Conservation (phyloP, 805 yeast species). For the Alloascoidea hylecoeti region DNA sequence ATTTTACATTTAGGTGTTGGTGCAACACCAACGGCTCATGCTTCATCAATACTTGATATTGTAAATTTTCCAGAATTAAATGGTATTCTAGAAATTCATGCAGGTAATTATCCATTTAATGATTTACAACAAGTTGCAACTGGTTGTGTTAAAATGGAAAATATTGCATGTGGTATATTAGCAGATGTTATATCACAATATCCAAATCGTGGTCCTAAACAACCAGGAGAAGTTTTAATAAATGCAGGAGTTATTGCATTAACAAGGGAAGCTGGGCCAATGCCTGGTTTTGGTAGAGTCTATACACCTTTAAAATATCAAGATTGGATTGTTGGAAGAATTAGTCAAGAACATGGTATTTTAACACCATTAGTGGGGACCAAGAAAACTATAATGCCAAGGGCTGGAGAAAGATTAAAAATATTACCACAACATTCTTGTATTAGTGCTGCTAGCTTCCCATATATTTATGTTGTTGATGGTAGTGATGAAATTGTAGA, state of each 20-base stretch:
- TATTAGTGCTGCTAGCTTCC: conserved; percentile 49
- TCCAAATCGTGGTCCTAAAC: conserved; percentile 33
- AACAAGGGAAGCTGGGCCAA: conserved; percentile 47
- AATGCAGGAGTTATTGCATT: conserved; percentile 65
- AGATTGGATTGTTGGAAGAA: conserved; percentile 50
- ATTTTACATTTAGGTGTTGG: conserved; percentile 54
- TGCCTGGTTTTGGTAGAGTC: conserved; percentile 47
- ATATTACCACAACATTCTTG: conserved; percentile 63
- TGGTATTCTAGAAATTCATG: conserved; percentile 53
- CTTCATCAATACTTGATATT: conserved; percentile 18
- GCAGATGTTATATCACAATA: conserved; percentile 49
- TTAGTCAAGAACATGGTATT: conserved; percentile 75
- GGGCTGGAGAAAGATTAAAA: conserved; percentile 37
- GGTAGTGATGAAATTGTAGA: conserved; percentile 35
- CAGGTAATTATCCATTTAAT: conserved; percentile 67
- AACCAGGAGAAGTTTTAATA: conserved; percentile 46
- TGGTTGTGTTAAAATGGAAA: conserved; percentile 29
- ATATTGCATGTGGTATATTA: conserved; percentile 36
- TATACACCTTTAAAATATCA: conserved; percentile 25
- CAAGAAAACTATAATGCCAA: conserved; percentile 20
- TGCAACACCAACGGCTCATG: conserved; percentile 71
- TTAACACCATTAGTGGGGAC: conserved; percentile 28
- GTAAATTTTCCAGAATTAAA: conserved; percentile 9
- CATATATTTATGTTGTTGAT: conserved; percentile 41
- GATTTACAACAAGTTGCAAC: conserved; percentile 74